Percentiles rank a stretch among this genome's conserved stretches.
Conservation (phyloP, 345 rosid species). For the Excoecaria agallocha region DNA sequence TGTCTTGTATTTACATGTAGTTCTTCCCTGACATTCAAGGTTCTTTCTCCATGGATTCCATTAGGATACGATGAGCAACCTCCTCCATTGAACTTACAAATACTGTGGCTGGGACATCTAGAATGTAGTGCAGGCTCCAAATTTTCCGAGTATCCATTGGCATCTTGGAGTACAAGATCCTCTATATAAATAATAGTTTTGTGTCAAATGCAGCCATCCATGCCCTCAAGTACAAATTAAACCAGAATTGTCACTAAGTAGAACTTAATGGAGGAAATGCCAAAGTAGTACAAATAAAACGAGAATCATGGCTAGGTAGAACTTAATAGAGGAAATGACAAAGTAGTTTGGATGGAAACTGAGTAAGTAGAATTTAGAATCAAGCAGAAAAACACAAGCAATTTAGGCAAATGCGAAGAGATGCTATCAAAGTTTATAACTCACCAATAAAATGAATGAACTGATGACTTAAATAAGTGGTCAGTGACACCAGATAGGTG, state of each 20-base stretch:
- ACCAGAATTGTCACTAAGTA: neutral
- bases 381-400: neutral
- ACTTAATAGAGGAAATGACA: neutral
- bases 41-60: constrained; percentile 29
- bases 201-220: constrained; percentile 9
- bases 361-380: neutral
- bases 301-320: neutral
- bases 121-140: constrained; percentile 24
- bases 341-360: neutral
- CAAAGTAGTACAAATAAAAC: neutral
- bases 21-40: constrained; percentile 14
- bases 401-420: neutral
- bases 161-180: constrained; percentile 47
- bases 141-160: constrained; percentile 32
- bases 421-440: constrained; percentile 20
- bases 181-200: constrained; percentile 35
- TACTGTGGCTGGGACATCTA: constrained; percentile 29
- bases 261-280: neutral
- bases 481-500: constrained; percentile 35
- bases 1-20: constrained; percentile 39
- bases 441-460: constrained; percentile 48
- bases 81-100: constrained; percentile 25
- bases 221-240: neutral
- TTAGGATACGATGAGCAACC: constrained; percentile 31
- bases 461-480: constrained; percentile 34